These are phyloP conservation scores for Verticillium albo-atrum DNA, from an alignment of 2,329 filamentous ascomycete species.

Conservation along the genomic window DNA sequence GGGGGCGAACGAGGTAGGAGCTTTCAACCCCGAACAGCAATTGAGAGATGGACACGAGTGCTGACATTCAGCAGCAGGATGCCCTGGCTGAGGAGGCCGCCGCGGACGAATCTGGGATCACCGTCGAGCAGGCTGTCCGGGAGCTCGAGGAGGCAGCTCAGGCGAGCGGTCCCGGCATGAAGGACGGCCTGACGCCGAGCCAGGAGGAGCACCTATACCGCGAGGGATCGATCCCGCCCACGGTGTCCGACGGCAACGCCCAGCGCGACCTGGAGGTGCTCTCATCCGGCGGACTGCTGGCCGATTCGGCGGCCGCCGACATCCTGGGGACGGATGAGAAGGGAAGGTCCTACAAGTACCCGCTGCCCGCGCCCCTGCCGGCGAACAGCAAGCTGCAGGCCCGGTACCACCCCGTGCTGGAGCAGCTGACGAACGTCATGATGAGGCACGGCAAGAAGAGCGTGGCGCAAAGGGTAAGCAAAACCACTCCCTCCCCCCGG, in stretches of 20 bases:
- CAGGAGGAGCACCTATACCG: conserved; percentile 40
- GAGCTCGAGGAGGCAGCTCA: conserved; percentile 5
- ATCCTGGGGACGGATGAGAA: neutral
- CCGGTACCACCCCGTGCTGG: conserved; percentile 79
- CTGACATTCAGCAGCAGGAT: conserved; percentile 2
- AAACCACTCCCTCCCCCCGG: conserved; percentile 4
- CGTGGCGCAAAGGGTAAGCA: conserved; percentile 78
- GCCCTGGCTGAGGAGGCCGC: conserved; percentile 9
- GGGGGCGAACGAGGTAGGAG: neutral
- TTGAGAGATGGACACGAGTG: neutral
- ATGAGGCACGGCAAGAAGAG: conserved; percentile 92
- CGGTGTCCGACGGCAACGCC: conserved; percentile 12
- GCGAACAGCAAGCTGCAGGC: conserved; percentile 63
- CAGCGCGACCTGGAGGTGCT: conserved; percentile 24
- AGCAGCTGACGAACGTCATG: conserved; percentile 83
- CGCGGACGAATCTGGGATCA: neutral
- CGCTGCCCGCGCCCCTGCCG: conserved; percentile 64
- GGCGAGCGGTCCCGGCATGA: conserved; percentile 4
- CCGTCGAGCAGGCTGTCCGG: conserved; percentile 2
- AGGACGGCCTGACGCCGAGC: conserved; percentile 32
- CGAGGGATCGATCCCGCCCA: conserved; percentile 34
- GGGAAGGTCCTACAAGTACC: conserved; percentile 59
- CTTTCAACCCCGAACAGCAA: neutral
- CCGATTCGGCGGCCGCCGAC: conserved; percentile 18
- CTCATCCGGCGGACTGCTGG: conserved; percentile 19